Percentiles rank a stretch among this genome's conserved stretches.
phyloP scores from a whole-genome alignment of 106 monocot genomes.

The Alisma plantagoaquatica region DNA sequence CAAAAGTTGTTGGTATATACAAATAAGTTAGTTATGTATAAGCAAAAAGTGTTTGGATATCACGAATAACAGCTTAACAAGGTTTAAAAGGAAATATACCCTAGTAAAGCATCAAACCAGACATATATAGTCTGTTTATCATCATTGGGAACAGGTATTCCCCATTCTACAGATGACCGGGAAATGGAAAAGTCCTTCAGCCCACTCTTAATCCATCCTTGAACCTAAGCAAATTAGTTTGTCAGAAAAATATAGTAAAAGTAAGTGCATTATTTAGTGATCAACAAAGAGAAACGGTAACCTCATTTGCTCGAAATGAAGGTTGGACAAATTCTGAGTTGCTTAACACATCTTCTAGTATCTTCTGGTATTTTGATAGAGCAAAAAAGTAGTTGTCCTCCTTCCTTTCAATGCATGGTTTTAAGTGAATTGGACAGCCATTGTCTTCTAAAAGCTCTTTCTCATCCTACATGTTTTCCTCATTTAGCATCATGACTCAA shows the following conservation, averaged over 20 bases:
- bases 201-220: constrained; percentile 88
- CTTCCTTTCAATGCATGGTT: constrained; percentile 75
- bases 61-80: background rate
- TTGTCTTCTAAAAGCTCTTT: constrained; percentile 90
- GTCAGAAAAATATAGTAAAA: constrained; percentile 10
- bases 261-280: too few relatives aligned
- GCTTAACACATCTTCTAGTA: constrained; percentile 63
- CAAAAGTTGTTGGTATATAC: too few relatives aligned
- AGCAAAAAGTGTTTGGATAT: background rate
- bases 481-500: too few relatives aligned
- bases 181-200: constrained; percentile 94
- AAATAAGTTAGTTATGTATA: too few relatives aligned
- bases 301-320: constrained; percentile 88
- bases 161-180: constrained; percentile 95
- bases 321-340: constrained; percentile 90
- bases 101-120: constrained; percentile 98
- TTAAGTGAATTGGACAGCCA: constrained; percentile 79
- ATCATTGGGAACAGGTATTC: constrained; percentile 92
- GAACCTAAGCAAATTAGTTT: constrained; percentile 42
- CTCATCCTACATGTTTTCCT: constrained; percentile 90
- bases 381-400: constrained; percentile 98
- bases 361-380: constrained; percentile 85
- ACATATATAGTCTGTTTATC: constrained; percentile 91
- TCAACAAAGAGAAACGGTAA: too few relatives aligned
- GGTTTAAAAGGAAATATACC: constrained; percentile 33